phyloP scores from a whole-genome alignment of 140 eudicot species.

The Anethum foeniculum region DNA sequence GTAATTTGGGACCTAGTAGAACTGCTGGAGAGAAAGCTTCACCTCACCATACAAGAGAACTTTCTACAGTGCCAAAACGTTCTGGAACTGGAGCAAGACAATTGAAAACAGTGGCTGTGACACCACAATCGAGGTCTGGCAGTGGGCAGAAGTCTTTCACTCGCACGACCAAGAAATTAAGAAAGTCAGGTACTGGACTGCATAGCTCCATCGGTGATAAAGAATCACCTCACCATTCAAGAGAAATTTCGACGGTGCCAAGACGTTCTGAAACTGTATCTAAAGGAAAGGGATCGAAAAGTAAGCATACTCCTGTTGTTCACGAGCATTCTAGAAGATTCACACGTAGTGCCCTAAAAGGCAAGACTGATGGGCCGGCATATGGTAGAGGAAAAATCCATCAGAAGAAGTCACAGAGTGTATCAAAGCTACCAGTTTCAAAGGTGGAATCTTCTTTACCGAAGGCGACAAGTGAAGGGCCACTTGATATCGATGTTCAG shows the following conservation, averaged over 20 bases:
- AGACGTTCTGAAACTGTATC: not conserved
- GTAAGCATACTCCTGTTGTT: not conserved
- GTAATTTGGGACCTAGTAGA: not conserved
- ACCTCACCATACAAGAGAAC: not conserved
- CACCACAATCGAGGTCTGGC: slow-evolving; percentile 7
- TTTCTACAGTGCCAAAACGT: not conserved
- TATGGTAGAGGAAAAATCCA: not conserved
- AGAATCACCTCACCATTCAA: not conserved
- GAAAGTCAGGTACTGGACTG: not conserved
- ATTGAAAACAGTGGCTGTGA: not conserved
- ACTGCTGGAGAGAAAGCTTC: slow-evolving; percentile 7
- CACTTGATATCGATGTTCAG: not conserved
- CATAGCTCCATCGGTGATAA: not conserved
- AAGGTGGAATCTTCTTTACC: slow-evolving; percentile 11
- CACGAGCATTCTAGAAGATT: not conserved
- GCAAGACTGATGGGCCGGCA: slow-evolving; percentile 2
- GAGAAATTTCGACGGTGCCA: not conserved
- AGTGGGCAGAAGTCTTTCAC: slow-evolving; percentile 17
- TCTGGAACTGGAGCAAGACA: not conserved
- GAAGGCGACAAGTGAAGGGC: not conserved
- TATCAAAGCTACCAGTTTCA: not conserved
- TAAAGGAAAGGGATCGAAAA: slow-evolving; percentile 11
- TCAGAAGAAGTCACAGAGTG: slow-evolving; percentile 6
- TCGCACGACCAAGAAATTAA: not conserved
- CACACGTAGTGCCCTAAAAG: slow-evolving; percentile 4